Conservation (phyloP, 2,329 filamentous ascomycete genomes). For the Neurospora sp. region DNA sequence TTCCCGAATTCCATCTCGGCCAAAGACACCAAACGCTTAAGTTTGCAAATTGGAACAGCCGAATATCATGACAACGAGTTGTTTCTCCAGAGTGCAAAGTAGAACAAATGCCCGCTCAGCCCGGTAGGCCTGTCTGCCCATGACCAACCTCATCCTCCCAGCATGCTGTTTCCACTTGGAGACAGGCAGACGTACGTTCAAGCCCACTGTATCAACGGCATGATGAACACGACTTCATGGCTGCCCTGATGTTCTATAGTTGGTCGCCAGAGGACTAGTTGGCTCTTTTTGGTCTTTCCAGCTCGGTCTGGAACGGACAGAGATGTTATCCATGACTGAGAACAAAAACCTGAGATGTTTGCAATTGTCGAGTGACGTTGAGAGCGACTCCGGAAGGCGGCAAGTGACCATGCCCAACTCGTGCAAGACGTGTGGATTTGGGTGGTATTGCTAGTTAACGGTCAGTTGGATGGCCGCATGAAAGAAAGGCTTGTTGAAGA, state of each 20-base stretch:
- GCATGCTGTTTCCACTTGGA: background rate
- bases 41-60: background rate
- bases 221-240: background rate
- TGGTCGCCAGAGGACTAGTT: background rate
- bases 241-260: background rate
- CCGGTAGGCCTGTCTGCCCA: background rate
- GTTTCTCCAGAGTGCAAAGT: background rate
- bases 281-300: background rate
- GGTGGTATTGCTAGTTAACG: background rate
- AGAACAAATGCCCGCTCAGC: background rate
- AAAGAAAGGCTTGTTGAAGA: background rate
- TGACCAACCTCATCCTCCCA: background rate
- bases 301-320: background rate
- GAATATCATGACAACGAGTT: background rate
- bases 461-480: background rate
- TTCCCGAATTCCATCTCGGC: background rate
- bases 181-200: background rate
- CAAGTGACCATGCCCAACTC: background rate
- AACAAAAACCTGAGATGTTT: background rate
- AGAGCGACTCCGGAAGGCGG: background rate
- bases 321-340: background rate
- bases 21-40: background rate
- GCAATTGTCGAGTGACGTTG: background rate
- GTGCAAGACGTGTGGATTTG: background rate
- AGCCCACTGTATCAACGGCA: background rate